Evolutionary conservation across 148 eudicot genomes (phyloP).

Genomic region (Cornus florida): DNA sequence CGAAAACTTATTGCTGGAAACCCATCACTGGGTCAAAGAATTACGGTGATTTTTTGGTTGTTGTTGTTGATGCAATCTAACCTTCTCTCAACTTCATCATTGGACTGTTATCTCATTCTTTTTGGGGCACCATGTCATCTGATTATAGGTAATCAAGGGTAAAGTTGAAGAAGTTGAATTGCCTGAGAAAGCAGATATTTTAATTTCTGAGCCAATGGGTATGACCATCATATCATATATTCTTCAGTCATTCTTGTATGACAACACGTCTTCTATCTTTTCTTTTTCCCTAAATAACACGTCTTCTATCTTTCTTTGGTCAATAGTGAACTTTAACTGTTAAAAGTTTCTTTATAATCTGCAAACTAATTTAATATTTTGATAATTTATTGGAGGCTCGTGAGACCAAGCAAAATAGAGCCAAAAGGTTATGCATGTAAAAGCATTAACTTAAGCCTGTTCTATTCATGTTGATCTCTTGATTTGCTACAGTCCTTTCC

Average conservation of each 20-base stretch:
- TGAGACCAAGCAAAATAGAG: neutral
- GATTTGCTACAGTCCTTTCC: neutral
- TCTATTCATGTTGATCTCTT: neutral
- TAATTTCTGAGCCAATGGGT: constrained; percentile 99
- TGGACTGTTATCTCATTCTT: constrained; percentile 4
- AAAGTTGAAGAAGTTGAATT: constrained; percentile 93
- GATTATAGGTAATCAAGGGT: constrained; percentile 79
- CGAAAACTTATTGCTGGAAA: constrained; percentile 89
- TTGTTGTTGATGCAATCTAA: neutral
- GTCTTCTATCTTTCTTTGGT: neutral
- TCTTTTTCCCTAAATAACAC: neutral
- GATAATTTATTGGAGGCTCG: neutral
- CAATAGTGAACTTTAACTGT: too few species aligned
- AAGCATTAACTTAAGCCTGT: neutral
- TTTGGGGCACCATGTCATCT: constrained; percentile 12
- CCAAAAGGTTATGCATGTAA: neutral
- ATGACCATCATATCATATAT: constrained; percentile 16
- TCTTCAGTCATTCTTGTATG: constrained; percentile 7
- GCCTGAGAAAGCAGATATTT: constrained; percentile 94
- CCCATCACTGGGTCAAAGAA: constrained; percentile 69
- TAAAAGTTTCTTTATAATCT: too few species aligned
- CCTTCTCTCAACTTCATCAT: neutral
- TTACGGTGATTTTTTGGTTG: constrained; percentile 50
- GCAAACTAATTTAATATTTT: too few species aligned
- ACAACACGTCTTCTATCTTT: neutral